phyloP scores from a whole-genome alignment of 2,329 filamentous ascomycete genomes.

The Alternaria solani region DNA sequence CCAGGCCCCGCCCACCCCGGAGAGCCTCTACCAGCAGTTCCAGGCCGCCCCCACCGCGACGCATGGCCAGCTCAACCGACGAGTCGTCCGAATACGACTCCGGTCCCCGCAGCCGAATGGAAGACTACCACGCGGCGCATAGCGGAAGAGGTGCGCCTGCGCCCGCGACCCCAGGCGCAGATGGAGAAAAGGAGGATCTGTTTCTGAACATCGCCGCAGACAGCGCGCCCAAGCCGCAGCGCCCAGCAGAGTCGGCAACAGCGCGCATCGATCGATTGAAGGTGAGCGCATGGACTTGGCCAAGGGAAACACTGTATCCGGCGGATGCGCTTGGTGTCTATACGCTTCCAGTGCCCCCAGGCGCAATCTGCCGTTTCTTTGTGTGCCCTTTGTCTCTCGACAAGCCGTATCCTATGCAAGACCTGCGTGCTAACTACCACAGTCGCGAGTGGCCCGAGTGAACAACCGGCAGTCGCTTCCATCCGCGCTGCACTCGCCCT shows the following conservation, averaged over 20 bases:
- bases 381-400: background rate
- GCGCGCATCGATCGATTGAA: slow-evolving; percentile 42
- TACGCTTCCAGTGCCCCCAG: background rate
- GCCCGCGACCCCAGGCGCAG: slow-evolving; percentile 25
- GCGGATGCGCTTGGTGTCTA: background rate
- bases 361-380: background rate
- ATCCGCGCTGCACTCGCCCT: slow-evolving; percentile 38
- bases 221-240: slow-evolving; percentile 36
- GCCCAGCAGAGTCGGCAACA: slow-evolving; percentile 33
- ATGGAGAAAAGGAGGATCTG: slow-evolving; percentile 51
- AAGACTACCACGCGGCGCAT: slow-evolving; percentile 26
- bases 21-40: slow-evolving; percentile 32
- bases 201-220: slow-evolving; percentile 55
- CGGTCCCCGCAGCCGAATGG: slow-evolving; percentile 36
- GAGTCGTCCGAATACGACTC: slow-evolving; percentile 45
- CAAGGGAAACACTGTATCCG: background rate
- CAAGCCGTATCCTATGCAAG: background rate
- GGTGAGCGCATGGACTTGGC: slow-evolving; percentile 24
- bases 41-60: slow-evolving; percentile 26
- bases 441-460: slow-evolving; percentile 50
- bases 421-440: slow-evolving; percentile 13
- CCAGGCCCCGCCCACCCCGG: slow-evolving; percentile 18
- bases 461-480: slow-evolving; percentile 49
- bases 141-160: slow-evolving; percentile 27
- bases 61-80: slow-evolving; percentile 43